Conservation (phyloP, 2,329 filamentous ascomycete genomes). For the Fusarium sp. region DNA sequence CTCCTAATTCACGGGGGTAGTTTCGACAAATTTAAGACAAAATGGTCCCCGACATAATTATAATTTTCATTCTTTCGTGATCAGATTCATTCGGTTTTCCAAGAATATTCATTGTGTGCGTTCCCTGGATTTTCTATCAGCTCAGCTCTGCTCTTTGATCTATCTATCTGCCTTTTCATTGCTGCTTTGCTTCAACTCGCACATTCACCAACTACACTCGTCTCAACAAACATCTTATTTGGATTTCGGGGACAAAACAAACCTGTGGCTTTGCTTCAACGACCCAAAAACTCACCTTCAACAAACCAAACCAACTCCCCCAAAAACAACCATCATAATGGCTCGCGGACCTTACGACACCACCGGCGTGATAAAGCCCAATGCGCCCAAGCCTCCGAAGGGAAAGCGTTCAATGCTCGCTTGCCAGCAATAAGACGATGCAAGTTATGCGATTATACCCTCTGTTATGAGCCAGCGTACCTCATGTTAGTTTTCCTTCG, state of each 20-base stretch:
- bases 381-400: constrained; percentile 54
- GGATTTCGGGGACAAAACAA: constrained; percentile 31
- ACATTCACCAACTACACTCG: constrained; percentile 28
- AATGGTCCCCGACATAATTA: constrained; percentile 40
- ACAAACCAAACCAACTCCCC: constrained; percentile 3
- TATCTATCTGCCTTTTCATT: constrained; percentile 26
- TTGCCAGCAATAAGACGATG: constrained; percentile 31
- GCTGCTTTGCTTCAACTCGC: constrained; percentile 18
- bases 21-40: constrained; percentile 43
- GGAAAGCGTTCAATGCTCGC: constrained; percentile 39
- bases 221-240: constrained; percentile 25
- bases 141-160: constrained; percentile 22
- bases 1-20: constrained; percentile 38
- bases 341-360: constrained; percentile 56
- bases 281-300: background rate
- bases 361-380: constrained; percentile 56
- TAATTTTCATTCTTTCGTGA: constrained; percentile 38
- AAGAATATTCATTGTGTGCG: constrained; percentile 41
- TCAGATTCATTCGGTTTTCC: constrained; percentile 37
- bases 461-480: constrained; percentile 35
- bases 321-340: constrained; percentile 46
- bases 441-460: constrained; percentile 18
- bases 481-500: constrained; percentile 33
- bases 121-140: constrained; percentile 42
- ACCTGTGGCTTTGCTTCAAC: constrained; percentile 19